Base-by-base conservation (phyloP, 208 protist genomes). In the Acanthamoeba comandoni region DNA sequence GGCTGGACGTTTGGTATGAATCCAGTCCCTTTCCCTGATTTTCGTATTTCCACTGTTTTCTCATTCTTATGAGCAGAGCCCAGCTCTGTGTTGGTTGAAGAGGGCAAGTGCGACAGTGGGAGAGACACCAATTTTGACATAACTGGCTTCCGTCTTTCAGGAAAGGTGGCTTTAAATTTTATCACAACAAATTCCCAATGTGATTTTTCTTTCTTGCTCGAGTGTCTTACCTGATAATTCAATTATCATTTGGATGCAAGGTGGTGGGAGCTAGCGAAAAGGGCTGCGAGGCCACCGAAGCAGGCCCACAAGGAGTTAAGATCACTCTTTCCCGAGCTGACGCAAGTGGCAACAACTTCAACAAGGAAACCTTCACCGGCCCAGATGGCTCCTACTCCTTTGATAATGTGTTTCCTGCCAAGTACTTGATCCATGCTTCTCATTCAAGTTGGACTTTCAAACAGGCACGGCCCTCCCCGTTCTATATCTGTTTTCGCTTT, bases 1-100 rank as follows among this genome's bases (percentile, higher is more conserved):
- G 91, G 91, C 64, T 93, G 91, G 91, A 71, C 60, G 26, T 93
- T 89, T 49, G 91, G 91, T 93, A 87, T 26, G 58, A 65, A 8
- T 1, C 58, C 0, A 29, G 22, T 26, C 58, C 17, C 58, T 9
- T 29, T 13, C 52, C 5, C 51, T 12, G 0, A 1, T 35, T 13
- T 64, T 17, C 1, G 7, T 7, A 7, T 73, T 19, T 51, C 31
- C 77, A 1, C 57, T 8, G 26, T 86, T 24, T 80, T 65, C 51
- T 60, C 51, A 60, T 26, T 35, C n/a, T 29, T 87, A 35, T 35
- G n/a, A 22, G 7, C 17, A 90, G 58, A 90, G 22, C 84, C 84
- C 43, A 71, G 48, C 52, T 87, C 77, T 60, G 75, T 79, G 12
- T 31, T 70, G 17, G 39, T 67, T 26, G 58, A 91, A 1, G 67